Evolutionary conservation across 1,284 basidiomycete genomes (phyloP), one percentile per base, ranked within the genome.

Genomic region (Baeospora myosura): DNA sequence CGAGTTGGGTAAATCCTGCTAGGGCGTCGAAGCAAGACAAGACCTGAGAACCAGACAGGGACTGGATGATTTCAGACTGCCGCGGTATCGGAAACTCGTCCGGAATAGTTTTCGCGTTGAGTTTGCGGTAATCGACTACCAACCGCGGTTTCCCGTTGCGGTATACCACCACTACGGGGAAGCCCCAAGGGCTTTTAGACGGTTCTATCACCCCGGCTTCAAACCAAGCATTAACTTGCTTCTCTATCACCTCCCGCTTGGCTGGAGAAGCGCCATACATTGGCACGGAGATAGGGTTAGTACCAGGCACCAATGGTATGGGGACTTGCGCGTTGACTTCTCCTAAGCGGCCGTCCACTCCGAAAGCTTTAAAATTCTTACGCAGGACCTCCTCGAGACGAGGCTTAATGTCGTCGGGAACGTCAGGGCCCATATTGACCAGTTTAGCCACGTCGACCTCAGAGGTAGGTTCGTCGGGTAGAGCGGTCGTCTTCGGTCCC

Each of bases 31-130:
- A 39, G 0, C 57, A 51, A 2, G 58, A 52, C 5, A 63, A 48
- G 25, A 48, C 52, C 41, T 54, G 45, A n/a, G 55, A 40, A 4
- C 60, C 60, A 1, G 52, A 44, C 2, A 64, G 47, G 2, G 53
- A 43, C 12, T 50, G 46, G 3, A 64, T 31, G 25, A 63, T 62
- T 11, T 60, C 59, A 11, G 46, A 39, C 38, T 59, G 56, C 11
- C 52, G 41, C 2, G 61, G 61, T 22, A 65, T 49, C 1, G 61
- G 61, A 42, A 57, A 64, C 43, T 62, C 56, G 44, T 64, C 60
- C 2, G 55, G 49, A 4, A 56, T 53, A 2, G 56, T 58, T 5
- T 55, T 35, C 2, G 44, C 50, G 45, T 65, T 65, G 2, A 63
- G 50, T 32, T 53, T 52, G 2, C 59, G 35, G 38, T 62, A 64